A percentile compares a stretch with the other conserved stretches of the same genome.
Evolutionary conservation across 768 basidiomycete species (phyloP).

Genomic region (Naganishia kalamii): DNA sequence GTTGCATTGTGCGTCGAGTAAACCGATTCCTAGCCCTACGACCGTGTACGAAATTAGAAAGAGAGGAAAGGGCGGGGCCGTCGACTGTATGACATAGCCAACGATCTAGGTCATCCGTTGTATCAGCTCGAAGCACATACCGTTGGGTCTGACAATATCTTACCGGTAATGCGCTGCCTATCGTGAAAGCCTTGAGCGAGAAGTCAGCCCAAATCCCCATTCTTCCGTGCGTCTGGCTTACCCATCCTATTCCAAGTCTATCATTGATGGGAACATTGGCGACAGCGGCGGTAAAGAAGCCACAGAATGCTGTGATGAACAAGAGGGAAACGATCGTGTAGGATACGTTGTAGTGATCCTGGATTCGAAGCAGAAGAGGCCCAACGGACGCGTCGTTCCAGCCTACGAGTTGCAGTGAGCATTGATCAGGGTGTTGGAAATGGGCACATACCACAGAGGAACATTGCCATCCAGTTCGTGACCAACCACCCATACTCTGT

Average conservation of each 20-base stretch:
- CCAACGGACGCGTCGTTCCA: constrained; percentile 28
- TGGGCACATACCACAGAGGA: background rate
- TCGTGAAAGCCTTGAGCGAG: background rate
- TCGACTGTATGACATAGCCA: constrained; percentile 47
- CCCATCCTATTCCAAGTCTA: constrained; percentile 48
- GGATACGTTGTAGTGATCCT: constrained; percentile 47
- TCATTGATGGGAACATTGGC: constrained; percentile 52
- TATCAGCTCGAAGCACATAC: background rate
- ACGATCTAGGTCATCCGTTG: constrained; percentile 25
- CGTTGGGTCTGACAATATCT: background rate
- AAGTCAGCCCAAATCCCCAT: background rate
- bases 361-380: constrained; percentile 28
- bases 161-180: constrained; percentile 10
- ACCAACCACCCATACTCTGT: constrained; percentile 5
- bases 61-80: constrained; percentile 51
- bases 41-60: constrained; percentile 50
- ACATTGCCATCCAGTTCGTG: background rate
- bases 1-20: constrained; percentile 54
- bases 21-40: constrained; percentile 51
- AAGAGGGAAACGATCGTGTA: constrained; percentile 59
- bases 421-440: background rate
- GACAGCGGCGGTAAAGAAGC: constrained; percentile 53
- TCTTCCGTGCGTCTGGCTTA: constrained; percentile 22
- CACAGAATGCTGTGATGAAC: constrained; percentile 53
- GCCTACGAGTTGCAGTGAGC: background rate